Base-by-base conservation (phyloP, 768 basidiomycete genomes). In the Termitomyces bulborhizus region DNA sequence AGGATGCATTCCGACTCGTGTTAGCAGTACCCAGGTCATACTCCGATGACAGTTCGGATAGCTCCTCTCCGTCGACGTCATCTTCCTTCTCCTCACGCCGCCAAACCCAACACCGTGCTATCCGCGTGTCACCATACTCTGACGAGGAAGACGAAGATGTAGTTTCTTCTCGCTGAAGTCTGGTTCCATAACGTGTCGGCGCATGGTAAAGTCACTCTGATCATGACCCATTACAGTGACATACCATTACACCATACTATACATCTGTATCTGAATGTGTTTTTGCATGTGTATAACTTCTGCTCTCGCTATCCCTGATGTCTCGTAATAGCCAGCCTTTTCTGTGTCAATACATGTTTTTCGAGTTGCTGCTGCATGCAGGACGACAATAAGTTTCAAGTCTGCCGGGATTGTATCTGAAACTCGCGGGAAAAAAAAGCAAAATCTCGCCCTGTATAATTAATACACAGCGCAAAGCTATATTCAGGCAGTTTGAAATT, bases 1-100 rank as follows among this genome's bases (percentile, higher is more conserved):
- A 98, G 71, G 94, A 98, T 66, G 95, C 95, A 0, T 97, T 91
- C 65, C 79, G 92, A 39, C 82, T 94, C 46, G 82, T 90, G 21
- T 82, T 90, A 44, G 71, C 80, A 31, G 69, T 90, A 5, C 78
- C 83, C 11, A 72, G 66, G 5, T 46, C 69, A 4, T 66, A 69
- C 45, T 71, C 73, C 13, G 74, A 71, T 51, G 68, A 70, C 54
- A 59, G 64, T 37, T 72, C 70, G 0, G 70, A 70, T 39, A 62
- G 62, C 16, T 67, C 66, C 11, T 66, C 68, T 24, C 54, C 65
- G n/a, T 57, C 63, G 18, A 60, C 56, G 55, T 48, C 55, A 24
- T 43, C 54, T 52, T 59, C 64, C 45, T 21, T 58, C 16, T 43
- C 62, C 52, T 42, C 61, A 56, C 58, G 58, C 44, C 65, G 70